Evolutionary conservation across 225 moss, liverwort and hornwort species (phyloP).

Genomic region (Rhytidiadelphus loreus): DNA sequence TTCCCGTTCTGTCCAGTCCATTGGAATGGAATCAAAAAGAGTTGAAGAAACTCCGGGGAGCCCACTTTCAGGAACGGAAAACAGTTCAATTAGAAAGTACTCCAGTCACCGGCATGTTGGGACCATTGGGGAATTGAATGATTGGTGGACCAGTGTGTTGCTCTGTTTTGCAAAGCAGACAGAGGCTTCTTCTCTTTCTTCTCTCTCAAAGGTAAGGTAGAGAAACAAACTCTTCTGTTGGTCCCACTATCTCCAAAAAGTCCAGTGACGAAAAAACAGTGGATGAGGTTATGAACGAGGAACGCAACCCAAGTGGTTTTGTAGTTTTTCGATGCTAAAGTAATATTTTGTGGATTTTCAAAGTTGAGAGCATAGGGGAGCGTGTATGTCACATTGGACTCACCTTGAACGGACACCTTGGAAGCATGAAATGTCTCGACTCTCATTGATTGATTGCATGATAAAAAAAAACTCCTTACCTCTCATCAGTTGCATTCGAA

Average conservation of each 20-base stretch:
- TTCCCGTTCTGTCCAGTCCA: neutral
- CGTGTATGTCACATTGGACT: rapidly evolving
- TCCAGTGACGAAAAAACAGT: neutral
- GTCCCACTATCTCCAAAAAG: too few relatives aligned
- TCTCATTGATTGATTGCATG: neutral
- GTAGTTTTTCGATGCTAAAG: rapidly evolving
- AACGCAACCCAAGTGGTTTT: neutral
- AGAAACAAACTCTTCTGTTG: neutral
- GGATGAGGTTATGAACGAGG: neutral
- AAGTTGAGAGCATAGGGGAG: neutral
- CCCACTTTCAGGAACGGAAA: neutral
- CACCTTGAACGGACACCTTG: neutral
- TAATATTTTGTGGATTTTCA: neutral
- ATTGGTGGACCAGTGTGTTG: neutral
- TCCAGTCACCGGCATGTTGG: neutral
- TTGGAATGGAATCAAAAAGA: neutral
- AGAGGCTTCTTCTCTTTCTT: neutral
- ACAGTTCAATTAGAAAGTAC: neutral
- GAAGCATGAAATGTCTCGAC: neutral
- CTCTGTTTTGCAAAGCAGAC: neutral
- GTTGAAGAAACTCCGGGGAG: neutral
- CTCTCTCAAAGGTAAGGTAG: too few relatives aligned
- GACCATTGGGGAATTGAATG: neutral
- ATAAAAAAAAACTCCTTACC: neutral
- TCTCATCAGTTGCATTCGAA: neutral